A percentile compares a stretch with the other conserved stretches of the same genome.
phyloP scores from a whole-genome alignment of 2,329 filamentous ascomycete species.

The Phaeoacremonium minimum region DNA sequence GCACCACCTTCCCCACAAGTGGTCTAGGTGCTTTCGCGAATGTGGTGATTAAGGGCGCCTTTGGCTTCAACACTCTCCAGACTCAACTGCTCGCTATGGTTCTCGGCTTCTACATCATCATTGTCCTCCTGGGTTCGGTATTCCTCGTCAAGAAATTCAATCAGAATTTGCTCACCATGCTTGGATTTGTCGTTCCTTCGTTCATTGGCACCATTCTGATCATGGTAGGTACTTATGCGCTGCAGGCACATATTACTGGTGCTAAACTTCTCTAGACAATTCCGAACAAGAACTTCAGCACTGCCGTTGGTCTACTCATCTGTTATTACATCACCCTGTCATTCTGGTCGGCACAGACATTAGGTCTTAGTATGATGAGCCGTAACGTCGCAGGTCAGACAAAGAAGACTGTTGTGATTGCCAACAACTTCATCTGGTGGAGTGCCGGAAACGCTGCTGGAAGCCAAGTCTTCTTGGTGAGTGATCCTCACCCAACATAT shows the following conservation, averaged over 20 bases:
- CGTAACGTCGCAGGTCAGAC: conserved; percentile 70
- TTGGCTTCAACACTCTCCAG: conserved; percentile 61
- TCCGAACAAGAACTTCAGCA: no score
- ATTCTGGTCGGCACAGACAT: conserved; percentile 71
- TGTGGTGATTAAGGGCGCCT: conserved; percentile 66
- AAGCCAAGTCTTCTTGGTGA: conserved; percentile 15
- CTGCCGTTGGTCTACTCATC: conserved; percentile 64
- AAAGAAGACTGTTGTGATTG: conserved; percentile 66
- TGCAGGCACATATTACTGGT: no score
- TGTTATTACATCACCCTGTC: conserved; percentile 73
- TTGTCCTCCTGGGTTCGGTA: conserved; percentile 61
- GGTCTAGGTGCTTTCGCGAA: conserved; percentile 71
- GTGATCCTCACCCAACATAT: neutral
- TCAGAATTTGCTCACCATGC: conserved; percentile 69
- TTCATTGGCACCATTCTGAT: no score
- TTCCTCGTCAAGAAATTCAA: conserved; percentile 64
- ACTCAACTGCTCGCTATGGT: conserved; percentile 75
- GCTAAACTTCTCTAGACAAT: no score
- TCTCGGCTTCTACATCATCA: conserved; percentile 68
- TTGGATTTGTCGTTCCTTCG: conserved; percentile 62
- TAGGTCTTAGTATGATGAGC: conserved; percentile 62
- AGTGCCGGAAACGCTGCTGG: conserved; percentile 64
- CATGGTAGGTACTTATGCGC: conserved; percentile 39
- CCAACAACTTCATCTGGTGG: conserved; percentile 69
- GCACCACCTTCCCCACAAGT: conserved; percentile 69